These are phyloP conservation scores for Neckera pumila DNA, from an alignment of 225 moss, liverwort and hornwort species.

Conservation along the genomic window DNA sequence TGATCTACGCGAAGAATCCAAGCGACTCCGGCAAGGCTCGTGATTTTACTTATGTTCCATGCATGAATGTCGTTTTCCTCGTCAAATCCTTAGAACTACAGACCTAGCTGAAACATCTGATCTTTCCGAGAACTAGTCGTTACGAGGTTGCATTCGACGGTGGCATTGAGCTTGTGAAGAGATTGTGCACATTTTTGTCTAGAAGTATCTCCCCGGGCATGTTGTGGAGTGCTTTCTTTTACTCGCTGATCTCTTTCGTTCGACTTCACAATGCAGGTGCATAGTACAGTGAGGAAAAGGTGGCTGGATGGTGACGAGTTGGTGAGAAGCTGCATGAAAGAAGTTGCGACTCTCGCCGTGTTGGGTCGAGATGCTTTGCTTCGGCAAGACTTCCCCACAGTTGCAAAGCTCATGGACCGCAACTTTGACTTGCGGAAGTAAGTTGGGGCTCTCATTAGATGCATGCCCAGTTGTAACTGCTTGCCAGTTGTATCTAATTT, in stretches of 20 bases:
- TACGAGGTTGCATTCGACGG: not conserved
- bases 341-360: slow-evolving; percentile 66
- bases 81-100: not conserved
- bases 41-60: slow-evolving; percentile 9
- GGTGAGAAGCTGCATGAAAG: slow-evolving; percentile 46
- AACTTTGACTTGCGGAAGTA: slow-evolving; percentile 59
- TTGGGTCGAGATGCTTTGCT: slow-evolving; percentile 59
- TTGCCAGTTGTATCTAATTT: not conserved
- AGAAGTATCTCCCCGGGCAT: not conserved
- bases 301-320: slow-evolving; percentile 80
- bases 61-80: not conserved
- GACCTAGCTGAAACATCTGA: not conserved
- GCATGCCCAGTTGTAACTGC: not conserved
- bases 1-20: slow-evolving; percentile 78
- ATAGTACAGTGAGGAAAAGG: slow-evolving; percentile 72
- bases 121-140: not conserved
- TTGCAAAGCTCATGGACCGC: slow-evolving; percentile 73
- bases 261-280: slow-evolving; percentile 43
- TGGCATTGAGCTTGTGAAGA: not conserved
- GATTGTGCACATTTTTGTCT: not conserved
- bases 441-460: not conserved
- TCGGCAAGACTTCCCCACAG: slow-evolving; percentile 29
- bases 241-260: not conserved
- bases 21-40: slow-evolving; percentile 98
- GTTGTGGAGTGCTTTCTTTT: not conserved